A percentile compares a stretch with the other conserved stretches of the same genome.
These are phyloP conservation scores for Neurospora sublineolata DNA, from an alignment of 495 filamentous ascomycete species.

Conservation along the genomic window DNA sequence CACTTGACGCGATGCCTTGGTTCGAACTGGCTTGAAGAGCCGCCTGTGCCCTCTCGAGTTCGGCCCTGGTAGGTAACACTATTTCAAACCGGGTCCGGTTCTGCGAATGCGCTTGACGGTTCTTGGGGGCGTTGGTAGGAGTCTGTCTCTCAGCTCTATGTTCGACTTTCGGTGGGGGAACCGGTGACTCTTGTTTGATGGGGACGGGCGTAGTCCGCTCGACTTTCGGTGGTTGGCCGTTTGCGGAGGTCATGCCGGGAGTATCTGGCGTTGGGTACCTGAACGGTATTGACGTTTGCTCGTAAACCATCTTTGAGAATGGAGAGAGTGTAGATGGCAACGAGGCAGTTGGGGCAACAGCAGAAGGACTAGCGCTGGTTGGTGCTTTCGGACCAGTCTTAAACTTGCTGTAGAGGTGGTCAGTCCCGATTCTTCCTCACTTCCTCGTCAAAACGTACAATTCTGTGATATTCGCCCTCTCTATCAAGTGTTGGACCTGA, in stretches of 20 bases:
- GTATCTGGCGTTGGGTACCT: conserved; percentile 26
- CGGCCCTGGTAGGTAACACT: conserved; percentile 21
- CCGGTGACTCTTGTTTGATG: conserved; percentile 6
- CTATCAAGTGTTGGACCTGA: conserved; percentile 59
- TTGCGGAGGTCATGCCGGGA: conserved; percentile 6
- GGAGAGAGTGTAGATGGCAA: conserved; percentile 26
- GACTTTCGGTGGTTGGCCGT: conserved; percentile 5
- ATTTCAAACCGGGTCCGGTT: conserved; percentile 23
- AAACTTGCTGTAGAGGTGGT: conserved; percentile 48
- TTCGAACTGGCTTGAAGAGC: background rate
- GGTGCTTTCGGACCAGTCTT: conserved; percentile 36
- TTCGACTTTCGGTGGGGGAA: conserved; percentile 11
- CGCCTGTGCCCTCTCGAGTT: conserved; percentile 12
- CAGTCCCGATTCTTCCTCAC: background rate
- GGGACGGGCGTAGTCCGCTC: conserved; percentile 4
- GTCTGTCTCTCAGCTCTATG: background rate
- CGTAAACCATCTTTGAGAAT: conserved; percentile 34
- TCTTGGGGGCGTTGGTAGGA: conserved; percentile 7
- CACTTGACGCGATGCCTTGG: background rate
- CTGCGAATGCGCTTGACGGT: conserved; percentile 14
- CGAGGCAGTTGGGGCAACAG: conserved; percentile 3
- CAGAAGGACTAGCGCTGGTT: conserved; percentile 4
- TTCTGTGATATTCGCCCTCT: conserved; percentile 56
- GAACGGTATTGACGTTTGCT: conserved; percentile 27
- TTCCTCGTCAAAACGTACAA: conserved; percentile 42